phyloP scores from a whole-genome alignment of 2,329 filamentous ascomycete species.

The Metarhizium sp. region DNA sequence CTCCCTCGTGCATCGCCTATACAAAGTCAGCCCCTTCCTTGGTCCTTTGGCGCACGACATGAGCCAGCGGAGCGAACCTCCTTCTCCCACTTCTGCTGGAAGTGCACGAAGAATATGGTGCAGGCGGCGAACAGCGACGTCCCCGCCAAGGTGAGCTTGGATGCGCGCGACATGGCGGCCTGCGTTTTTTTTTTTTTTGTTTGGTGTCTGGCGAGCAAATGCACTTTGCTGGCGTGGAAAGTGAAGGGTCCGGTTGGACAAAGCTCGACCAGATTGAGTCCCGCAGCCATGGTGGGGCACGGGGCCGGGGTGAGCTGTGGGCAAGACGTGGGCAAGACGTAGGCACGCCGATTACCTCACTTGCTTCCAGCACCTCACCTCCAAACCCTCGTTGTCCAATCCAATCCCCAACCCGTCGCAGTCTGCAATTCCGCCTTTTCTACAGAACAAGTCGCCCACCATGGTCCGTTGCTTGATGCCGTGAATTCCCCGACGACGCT shows the following conservation, averaged over 20 bases:
- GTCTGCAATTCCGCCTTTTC: not conserved
- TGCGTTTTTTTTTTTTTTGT: no score
- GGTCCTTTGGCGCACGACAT: not conserved
- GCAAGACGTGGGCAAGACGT: no score
- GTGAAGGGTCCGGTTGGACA: no score
- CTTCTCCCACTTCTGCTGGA: conserved; percentile 76
- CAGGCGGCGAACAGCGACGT: conserved; percentile 68
- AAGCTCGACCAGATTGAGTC: no score
- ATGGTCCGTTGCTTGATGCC: conserved; percentile 5
- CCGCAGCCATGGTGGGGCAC: no score
- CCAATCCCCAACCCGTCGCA: not conserved
- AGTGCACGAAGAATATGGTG: conserved; percentile 82
- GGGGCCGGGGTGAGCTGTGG: no score
- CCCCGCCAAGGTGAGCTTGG: conserved; percentile 72
- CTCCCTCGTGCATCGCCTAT: conserved; percentile 91
- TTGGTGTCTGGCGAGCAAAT: no score
- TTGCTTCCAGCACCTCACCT: no score
- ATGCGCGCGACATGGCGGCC: conserved; percentile 70
- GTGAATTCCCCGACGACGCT: not conserved
- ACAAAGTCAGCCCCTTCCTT: not conserved
- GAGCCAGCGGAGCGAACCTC: conserved; percentile 41
- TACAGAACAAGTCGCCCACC: not conserved
- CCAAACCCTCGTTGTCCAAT: no score
- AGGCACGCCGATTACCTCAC: no score
- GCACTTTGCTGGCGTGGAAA: no score